These are phyloP conservation scores for Tetrapisispora taiwanensis DNA, from an alignment of 805 yeast species.

Conservation along the genomic window DNA sequence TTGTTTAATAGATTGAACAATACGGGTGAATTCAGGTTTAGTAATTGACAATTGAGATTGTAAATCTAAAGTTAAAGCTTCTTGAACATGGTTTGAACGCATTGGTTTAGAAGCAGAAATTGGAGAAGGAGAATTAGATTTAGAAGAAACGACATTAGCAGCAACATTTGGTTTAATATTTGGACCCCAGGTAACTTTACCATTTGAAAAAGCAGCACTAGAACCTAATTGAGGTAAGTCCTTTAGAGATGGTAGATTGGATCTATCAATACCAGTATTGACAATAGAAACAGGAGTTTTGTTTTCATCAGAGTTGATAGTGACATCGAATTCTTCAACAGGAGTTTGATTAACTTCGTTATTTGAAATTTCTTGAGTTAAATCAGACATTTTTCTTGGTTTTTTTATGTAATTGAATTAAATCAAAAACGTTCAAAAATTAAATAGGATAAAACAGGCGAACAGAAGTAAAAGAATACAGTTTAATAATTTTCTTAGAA, in stretches of 20 bases:
- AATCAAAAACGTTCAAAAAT: too few species aligned
- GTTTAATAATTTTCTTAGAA: background rate
- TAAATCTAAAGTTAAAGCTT: slow-evolving; percentile 64
- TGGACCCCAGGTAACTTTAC: slow-evolving; percentile 36
- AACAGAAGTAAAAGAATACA: slow-evolving; percentile 1
- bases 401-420: too few species aligned
- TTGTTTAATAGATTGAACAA: slow-evolving; percentile 52
- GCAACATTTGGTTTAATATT: slow-evolving; percentile 32
- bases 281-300: slow-evolving; percentile 4
- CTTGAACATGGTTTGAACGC: slow-evolving; percentile 57
- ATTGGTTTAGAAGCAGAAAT: slow-evolving; percentile 34
- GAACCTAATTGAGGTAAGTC: slow-evolving; percentile 63
- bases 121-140: slow-evolving; percentile 17
- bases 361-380: background rate
- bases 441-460: background rate
- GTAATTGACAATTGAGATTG: slow-evolving; percentile 56
- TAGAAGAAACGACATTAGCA: slow-evolving; percentile 10
- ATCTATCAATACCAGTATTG: slow-evolving; percentile 4
- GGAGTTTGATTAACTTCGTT: slow-evolving; percentile 2
- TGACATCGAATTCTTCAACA: slow-evolving; percentile 3
- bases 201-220: slow-evolving; percentile 26
- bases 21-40: slow-evolving; percentile 58
- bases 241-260: slow-evolving; percentile 25
- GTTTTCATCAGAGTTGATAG: slow-evolving; percentile 1
- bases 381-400: background rate